A percentile compares a stretch with the other conserved stretches of the same genome.
Conservation (phyloP, 106 monocot species). For the Dendrobium officinale region DNA sequence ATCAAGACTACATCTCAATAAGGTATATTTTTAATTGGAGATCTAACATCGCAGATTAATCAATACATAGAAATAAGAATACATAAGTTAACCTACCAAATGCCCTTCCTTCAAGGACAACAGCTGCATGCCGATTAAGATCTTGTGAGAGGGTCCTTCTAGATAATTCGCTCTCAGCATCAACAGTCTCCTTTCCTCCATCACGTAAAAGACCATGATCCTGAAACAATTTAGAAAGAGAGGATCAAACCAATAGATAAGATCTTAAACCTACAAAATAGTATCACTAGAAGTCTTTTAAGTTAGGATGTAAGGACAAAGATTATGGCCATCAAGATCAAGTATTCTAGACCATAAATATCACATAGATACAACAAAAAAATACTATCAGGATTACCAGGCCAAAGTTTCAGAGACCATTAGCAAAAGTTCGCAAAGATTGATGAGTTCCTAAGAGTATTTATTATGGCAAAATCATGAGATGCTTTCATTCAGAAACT, state of each 20-base stretch:
- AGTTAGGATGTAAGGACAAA: neutral
- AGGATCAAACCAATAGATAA: neutral
- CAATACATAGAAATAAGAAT: neutral
- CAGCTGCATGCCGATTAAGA: conserved; percentile 92
- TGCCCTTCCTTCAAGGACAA: conserved; percentile 85
- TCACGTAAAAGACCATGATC: conserved; percentile 91
- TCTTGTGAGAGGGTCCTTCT: conserved; percentile 80
- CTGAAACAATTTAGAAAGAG: conserved; percentile 18
- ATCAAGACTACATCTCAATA: neutral
- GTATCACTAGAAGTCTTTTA: neutral
- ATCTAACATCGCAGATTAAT: neutral
- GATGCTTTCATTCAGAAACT: neutral
- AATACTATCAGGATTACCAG: neutral
- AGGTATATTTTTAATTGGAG: neutral
- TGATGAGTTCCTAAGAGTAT: neutral
- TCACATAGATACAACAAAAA: neutral
- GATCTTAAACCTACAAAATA: neutral
- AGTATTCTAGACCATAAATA: neutral
- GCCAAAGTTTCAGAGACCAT: neutral
- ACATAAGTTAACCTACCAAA: conserved; percentile 40
- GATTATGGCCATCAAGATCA: neutral
- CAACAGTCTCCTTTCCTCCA: conserved; percentile 66
- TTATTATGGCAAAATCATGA: neutral
- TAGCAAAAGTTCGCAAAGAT: neutral
- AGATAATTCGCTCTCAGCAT: conserved; percentile 59